Evolutionary conservation across 257 asterid species (phyloP), one percentile per base, ranked within the genome.

Genomic region (Penstemon eatonii): DNA sequence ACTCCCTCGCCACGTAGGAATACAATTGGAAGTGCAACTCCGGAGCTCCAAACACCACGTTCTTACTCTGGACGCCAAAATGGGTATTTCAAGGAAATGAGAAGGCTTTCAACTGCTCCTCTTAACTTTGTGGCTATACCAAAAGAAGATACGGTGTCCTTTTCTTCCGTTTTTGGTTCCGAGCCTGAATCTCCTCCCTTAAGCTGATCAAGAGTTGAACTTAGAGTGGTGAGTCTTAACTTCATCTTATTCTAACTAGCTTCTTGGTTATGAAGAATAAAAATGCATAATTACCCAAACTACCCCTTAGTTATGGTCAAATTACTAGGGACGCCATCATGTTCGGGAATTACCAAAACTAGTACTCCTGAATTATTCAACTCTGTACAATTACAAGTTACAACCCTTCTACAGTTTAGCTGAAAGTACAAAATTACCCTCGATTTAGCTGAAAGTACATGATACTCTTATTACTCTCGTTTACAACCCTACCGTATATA

Each of bases 161-260:
- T 93, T 78, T 93, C 97, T 45, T 93, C 99, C 3, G 76, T 85
- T 75, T 82, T 82, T 62, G 96, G 96, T 67, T 90, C 99, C 40
- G 97, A 88, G 81, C 91, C 95, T 0, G 97, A 88, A 74, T 90
- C 96, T 83, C 96, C 94, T 43, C 89, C 91, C 74, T 95, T 72
- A 66, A 38, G 56, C 69, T 86, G 84, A 84, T 25, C 33, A 25
- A 76, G 8, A 58, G 55, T 66, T 18, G 52, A 76, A 66, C 66
- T 60, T 58, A 40, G 40, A 55, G 40, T 52, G 85, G 89, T 86
- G 74, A 39, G 83, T 72, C 43, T 66, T 42, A 42, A 5, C 54
- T 38, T 50, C 18, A 19, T 37, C 41, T 7, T 70, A 46, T 12
- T 33, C 60, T 5, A 37, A 36, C 10, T 5, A 7, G 62, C 33